A percentile compares a stretch with the other conserved stretches of the same genome.
phyloP scores from a whole-genome alignment of 2,329 filamentous ascomycete species.

The Nannizzia gypsea region DNA sequence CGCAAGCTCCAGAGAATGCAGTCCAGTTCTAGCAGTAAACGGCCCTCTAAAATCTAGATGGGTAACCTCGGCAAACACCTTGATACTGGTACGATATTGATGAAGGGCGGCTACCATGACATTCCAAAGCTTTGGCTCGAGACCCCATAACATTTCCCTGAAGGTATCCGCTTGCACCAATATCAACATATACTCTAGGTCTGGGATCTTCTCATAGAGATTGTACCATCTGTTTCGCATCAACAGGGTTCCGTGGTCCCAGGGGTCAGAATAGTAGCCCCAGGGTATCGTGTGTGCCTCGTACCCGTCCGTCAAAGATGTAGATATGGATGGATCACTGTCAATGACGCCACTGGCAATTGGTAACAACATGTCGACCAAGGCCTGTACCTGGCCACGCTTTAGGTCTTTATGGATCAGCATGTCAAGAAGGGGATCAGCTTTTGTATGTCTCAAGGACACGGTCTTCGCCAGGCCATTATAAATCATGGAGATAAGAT shows the following conservation, averaged over 20 bases:
- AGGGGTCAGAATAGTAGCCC: not conserved
- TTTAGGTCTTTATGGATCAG: not conserved
- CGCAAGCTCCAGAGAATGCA: not conserved
- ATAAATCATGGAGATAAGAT: not conserved
- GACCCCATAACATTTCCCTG: not conserved
- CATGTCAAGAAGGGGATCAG: not conserved
- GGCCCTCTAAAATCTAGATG: not conserved
- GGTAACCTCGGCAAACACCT: not conserved
- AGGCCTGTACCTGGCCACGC: not conserved
- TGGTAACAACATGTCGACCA: not conserved
- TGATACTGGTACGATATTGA: not conserved
- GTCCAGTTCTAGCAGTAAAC: not conserved
- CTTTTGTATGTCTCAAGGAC: not conserved
- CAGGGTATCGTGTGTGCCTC: not conserved
- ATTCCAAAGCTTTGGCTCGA: not conserved
- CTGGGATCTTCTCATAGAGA: not conserved
- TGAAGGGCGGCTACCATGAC: not conserved
- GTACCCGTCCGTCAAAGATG: not conserved
- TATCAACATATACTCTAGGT: not conserved
- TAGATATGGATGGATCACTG: not conserved
- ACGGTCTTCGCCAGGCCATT: not conserved
- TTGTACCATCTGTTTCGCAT: not conserved
- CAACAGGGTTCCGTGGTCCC: not conserved
- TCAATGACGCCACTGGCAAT: not conserved
- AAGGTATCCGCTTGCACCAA: not conserved